Percentiles rank a stretch among this genome's conserved stretches.
Conservation (phyloP, 345 rosid genomes). For the Salix udensis region DNA sequence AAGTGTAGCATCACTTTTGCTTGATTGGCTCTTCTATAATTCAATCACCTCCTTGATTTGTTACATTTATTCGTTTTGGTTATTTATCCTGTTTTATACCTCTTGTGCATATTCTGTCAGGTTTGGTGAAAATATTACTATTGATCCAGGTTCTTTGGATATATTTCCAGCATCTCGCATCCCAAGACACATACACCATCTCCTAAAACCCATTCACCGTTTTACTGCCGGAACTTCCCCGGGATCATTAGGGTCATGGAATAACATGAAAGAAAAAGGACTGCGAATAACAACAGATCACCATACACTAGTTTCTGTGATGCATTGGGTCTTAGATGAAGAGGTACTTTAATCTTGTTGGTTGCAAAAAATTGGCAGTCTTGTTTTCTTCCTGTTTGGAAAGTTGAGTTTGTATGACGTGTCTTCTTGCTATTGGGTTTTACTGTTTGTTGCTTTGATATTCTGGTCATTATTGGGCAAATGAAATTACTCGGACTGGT, state of each 20-base stretch:
- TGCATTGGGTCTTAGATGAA: constrained; percentile 77
- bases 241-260: constrained; percentile 35
- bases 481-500: background rate
- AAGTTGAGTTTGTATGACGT: constrained; percentile 1
- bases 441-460: background rate
- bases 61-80: constrained; percentile 4
- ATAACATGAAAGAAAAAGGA: constrained; percentile 51
- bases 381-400: constrained; percentile 8
- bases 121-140: constrained; percentile 67
- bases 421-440: constrained; percentile 5
- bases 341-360: constrained; percentile 46
- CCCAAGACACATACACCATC: constrained; percentile 67
- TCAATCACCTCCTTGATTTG: background rate
- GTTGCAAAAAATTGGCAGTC: background rate
- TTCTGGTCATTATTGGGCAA: background rate
- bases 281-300: constrained; percentile 63
- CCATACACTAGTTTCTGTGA: constrained; percentile 49
- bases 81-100: constrained; percentile 11
- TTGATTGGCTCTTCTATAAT: background rate
- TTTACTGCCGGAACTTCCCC: constrained; percentile 30
- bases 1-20: constrained; percentile 30
- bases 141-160: constrained; percentile 81
- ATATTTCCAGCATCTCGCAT: constrained; percentile 66
- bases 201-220: constrained; percentile 50
- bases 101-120: constrained; percentile 35